Evolutionary conservation across 495 filamentous ascomycete genomes (phyloP).

Genomic region (Podospora fimiseda): DNA sequence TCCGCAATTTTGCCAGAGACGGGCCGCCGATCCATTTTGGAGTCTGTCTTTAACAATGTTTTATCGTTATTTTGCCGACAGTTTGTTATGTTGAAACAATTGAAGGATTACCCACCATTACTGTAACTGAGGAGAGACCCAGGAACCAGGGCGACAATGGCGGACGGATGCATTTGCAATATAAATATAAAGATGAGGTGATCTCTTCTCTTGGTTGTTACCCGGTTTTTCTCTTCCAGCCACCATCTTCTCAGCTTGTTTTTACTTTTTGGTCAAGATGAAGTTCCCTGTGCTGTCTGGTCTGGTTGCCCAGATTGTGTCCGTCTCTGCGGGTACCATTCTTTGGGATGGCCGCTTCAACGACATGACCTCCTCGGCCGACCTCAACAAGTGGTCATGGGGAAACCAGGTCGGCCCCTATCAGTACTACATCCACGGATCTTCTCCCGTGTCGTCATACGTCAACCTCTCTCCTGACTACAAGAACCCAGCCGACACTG

Average conservation of each 20-base stretch:
- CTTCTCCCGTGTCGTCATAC: conserved; percentile 47
- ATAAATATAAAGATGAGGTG: conserved; percentile 3
- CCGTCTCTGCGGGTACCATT: conserved; percentile 35
- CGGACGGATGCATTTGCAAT: background rate
- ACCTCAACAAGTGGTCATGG: conserved; percentile 60
- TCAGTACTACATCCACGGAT: conserved; percentile 70
- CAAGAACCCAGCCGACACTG: conserved; percentile 63
- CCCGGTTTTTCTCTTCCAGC: background rate
- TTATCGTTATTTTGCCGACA: too few species aligned
- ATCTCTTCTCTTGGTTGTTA: background rate
- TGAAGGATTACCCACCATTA: background rate
- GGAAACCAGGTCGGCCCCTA: conserved; percentile 58
- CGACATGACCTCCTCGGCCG: conserved; percentile 43
- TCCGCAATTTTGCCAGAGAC: conserved; percentile 4
- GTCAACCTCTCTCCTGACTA: conserved; percentile 47
- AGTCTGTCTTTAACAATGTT: too few species aligned
- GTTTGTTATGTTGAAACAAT: background rate
- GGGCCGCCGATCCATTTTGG: too few species aligned
- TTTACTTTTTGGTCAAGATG: conserved; percentile 12
- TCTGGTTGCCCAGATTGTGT: conserved; percentile 17
- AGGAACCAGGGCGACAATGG: conserved; percentile 2
- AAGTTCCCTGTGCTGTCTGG: conserved; percentile 22
- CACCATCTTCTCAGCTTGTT: background rate
- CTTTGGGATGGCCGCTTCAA: conserved; percentile 61
- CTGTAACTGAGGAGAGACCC: background rate